Percentiles rank a stretch among this genome's conserved stretches.
Evolutionary conservation across 2,329 filamentous ascomycete species (phyloP).

Genomic region (Chaetothyriales sp.): DNA sequence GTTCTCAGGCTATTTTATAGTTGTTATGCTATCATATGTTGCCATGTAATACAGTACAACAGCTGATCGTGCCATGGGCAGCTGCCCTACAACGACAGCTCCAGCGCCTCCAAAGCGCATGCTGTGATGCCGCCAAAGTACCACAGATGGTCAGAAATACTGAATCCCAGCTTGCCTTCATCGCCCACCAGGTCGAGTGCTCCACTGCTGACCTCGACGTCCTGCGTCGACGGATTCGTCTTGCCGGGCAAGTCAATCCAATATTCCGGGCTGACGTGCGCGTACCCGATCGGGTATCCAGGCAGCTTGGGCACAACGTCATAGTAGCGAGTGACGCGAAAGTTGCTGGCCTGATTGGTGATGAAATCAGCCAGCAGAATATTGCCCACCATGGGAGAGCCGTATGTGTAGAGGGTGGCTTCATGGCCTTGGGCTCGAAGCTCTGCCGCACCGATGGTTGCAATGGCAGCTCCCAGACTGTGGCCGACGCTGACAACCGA

Average conservation of each 20-base stretch:
- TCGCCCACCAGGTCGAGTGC: conserved; percentile 24
- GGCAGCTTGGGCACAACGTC: conserved; percentile 29
- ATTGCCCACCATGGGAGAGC: conserved; percentile 31
- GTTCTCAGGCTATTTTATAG: not conserved
- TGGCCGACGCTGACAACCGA: conserved; percentile 37
- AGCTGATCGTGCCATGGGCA: too few relatives aligned
- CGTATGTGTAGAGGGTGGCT: conserved; percentile 32
- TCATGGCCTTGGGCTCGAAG: conserved; percentile 30
- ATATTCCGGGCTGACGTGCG: conserved; percentile 28
- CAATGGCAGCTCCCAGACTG: conserved; percentile 39
- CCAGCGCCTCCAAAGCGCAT: conserved; percentile 1
- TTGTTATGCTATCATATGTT: not conserved
- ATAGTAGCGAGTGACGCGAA: conserved; percentile 26
- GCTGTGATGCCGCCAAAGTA: conserved; percentile 21
- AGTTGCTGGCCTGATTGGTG: conserved; percentile 24
- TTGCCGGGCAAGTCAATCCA: conserved; percentile 26
- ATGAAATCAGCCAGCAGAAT: conserved; percentile 26
- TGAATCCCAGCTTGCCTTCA: conserved; percentile 19
- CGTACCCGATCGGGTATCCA: conserved; percentile 21
- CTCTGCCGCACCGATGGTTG: conserved; percentile 33
- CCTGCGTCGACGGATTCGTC: conserved; percentile 20
- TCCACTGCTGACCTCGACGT: conserved; percentile 24
- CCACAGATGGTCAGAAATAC: conserved; percentile 24
- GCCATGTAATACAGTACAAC: not conserved
- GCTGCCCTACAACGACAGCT: not conserved